phyloP scores from a whole-genome alignment of 2,329 filamentous ascomycete genomes.

The Chrysoporthe austroafricana region DNA sequence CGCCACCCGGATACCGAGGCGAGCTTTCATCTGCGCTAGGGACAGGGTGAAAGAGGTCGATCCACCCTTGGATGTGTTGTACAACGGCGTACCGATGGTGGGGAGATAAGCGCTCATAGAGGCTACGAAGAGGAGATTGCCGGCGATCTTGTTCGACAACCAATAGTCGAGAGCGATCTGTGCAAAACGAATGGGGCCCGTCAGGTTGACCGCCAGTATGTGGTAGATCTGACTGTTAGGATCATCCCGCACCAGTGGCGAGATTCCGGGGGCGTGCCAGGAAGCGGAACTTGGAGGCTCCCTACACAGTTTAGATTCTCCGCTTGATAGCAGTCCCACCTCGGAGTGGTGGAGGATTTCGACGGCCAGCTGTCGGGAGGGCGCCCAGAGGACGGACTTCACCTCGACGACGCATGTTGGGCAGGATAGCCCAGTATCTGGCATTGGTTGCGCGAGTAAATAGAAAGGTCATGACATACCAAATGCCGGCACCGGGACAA shows the following conservation, averaged over 20 bases:
- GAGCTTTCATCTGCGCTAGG: conserved; percentile 26
- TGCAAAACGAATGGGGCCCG: conserved; percentile 32
- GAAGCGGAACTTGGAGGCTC: conserved; percentile 33
- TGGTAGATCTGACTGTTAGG: conserved; percentile 30
- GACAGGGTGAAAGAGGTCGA: conserved; percentile 28
- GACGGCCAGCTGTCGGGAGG: too few relatives aligned
- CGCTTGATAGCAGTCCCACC: background rate
- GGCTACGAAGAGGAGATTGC: conserved; percentile 19
- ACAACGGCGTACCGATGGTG: conserved; percentile 23
- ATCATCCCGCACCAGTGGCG: conserved; percentile 29
- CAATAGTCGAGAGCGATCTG: conserved; percentile 35
- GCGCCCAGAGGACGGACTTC: too few relatives aligned
- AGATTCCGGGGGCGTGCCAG: conserved; percentile 33
- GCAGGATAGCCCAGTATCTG: background rate
- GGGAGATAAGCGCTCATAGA: conserved; percentile 18
- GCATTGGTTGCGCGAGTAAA: background rate
- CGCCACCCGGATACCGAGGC: conserved; percentile 22
- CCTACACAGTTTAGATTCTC: background rate
- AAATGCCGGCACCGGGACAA: conserved; percentile 30
- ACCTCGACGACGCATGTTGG: too few relatives aligned
- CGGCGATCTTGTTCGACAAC: conserved; percentile 20
- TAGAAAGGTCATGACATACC: background rate
- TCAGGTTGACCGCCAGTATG: conserved; percentile 32
- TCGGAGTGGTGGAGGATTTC: too few relatives aligned
- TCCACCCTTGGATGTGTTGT: conserved; percentile 32